These are phyloP conservation scores for Anisodus acutangulus DNA, from an alignment of 257 asterid species.

Conservation along the genomic window DNA sequence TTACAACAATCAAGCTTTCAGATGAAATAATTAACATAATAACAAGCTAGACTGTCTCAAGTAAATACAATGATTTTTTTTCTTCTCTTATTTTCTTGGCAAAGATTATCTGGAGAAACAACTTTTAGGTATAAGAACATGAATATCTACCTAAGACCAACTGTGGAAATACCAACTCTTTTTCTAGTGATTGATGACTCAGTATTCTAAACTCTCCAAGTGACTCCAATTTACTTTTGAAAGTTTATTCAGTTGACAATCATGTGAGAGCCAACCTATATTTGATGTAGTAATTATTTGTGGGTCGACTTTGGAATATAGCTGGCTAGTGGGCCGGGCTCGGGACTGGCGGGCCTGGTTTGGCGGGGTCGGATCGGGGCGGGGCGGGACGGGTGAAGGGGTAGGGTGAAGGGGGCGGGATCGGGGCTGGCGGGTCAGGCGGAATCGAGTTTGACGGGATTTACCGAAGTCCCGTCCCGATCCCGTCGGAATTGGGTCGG, in stretches of 20 bases:
- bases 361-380: too few relatives aligned
- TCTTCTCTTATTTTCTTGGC: neutral
- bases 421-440: too few relatives aligned
- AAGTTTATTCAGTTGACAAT: neutral
- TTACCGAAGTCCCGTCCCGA: too few relatives aligned
- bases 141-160: neutral
- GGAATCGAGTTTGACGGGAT: too few relatives aligned
- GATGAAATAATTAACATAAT: too few relatives aligned
- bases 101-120: neutral
- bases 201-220: neutral
- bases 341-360: too few relatives aligned
- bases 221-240: neutral
- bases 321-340: too few relatives aligned
- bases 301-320: neutral
- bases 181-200: neutral
- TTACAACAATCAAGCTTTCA: too few relatives aligned
- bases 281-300: neutral
- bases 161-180: neutral
- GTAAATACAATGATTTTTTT: neutral
- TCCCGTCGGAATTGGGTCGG: too few relatives aligned
- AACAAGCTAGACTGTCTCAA: too few relatives aligned
- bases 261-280: conserved; percentile 21
- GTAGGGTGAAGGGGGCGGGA: too few relatives aligned
- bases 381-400: too few relatives aligned
- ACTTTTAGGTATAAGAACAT: neutral